A percentile compares a stretch with the other conserved stretches of the same genome.
Conservation (phyloP, 164 flowering plant species). For the Nymphaea colorata region DNA sequence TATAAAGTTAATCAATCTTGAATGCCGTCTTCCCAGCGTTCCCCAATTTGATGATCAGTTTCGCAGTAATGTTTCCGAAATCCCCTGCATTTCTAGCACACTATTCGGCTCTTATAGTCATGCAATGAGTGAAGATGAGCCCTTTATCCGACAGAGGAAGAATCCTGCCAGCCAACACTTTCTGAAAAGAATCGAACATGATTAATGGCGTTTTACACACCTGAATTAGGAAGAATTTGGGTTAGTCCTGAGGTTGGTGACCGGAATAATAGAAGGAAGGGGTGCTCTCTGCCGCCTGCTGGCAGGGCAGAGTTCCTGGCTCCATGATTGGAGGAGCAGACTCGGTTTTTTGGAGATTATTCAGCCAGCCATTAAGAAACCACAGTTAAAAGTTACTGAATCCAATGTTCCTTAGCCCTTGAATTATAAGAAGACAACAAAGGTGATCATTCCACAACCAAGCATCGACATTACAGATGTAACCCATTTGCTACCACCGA, state of each 20-base stretch:
- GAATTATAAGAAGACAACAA: no score
- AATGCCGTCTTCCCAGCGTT: slow-evolving; percentile 6
- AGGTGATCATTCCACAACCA: no score
- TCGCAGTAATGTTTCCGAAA: slow-evolving; percentile 20
- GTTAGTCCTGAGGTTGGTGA: slow-evolving; percentile 9
- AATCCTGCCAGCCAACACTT: slow-evolving; percentile 12
- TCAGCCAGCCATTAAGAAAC: slow-evolving; percentile 13
- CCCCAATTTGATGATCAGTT: slow-evolving; percentile 33
- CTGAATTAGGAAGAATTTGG: slow-evolving; percentile 17
- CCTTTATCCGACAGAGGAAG: slow-evolving; percentile 29
- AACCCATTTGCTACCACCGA: no score
- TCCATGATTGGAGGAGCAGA: slow-evolving; percentile 26
- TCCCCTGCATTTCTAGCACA: slow-evolving; percentile 9
- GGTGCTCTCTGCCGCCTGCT: slow-evolving; percentile 4
- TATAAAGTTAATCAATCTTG: no score
- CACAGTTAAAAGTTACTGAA: no score
- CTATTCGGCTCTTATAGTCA: slow-evolving; percentile 7
- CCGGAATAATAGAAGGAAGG: slow-evolving; percentile 6
- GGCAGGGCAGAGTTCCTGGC: background rate
- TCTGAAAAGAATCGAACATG: slow-evolving; percentile 3
- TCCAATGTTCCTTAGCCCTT: no score
- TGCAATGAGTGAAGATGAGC: slow-evolving; percentile 17
- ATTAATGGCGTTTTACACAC: slow-evolving; percentile 12
- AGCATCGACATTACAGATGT: no score
- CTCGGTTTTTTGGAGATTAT: slow-evolving; percentile 17